Evolutionary conservation across 169 alveolate species (phyloP).

Genomic region (Eimeria zaria): DNA sequence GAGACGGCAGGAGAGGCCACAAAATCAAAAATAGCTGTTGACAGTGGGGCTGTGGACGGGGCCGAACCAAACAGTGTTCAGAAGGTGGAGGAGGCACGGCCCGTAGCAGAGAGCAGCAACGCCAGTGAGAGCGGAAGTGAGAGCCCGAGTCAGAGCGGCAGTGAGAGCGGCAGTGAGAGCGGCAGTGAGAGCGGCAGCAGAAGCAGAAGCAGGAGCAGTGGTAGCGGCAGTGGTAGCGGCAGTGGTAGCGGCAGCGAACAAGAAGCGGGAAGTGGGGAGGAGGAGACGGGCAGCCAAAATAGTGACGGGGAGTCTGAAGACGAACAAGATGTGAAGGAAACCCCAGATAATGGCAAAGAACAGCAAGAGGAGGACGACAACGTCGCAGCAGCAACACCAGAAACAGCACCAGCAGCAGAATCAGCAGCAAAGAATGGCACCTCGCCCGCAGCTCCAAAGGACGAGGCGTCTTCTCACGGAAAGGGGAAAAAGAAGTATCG

Average conservation of each 20-base stretch:
- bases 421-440: neutral
- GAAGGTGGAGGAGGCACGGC: neutral
- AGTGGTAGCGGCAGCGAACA: conserved; percentile 36
- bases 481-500: neutral
- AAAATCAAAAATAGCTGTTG: neutral
- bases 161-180: neutral
- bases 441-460: conserved; percentile 10
- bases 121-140: conserved; percentile 13
- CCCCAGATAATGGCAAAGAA: neutral
- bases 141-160: conserved; percentile 1
- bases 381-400: neutral
- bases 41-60: neutral
- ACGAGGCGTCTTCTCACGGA: conserved; percentile 12
- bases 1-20: neutral
- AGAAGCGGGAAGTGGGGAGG: conserved; percentile 26
- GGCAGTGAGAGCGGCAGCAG: conserved; percentile 6
- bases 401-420: neutral
- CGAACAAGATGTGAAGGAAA: neutral
- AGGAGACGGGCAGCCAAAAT: neutral
- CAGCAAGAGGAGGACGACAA: neutral
- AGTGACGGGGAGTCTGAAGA: conserved; percentile 39
- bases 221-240: conserved; percentile 6
- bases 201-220: neutral
- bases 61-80: neutral
- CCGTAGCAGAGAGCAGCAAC: conserved; percentile 47